Base-by-base conservation (phyloP, 768 basidiomycete species). In the Pleurotus sapidus region DNA sequence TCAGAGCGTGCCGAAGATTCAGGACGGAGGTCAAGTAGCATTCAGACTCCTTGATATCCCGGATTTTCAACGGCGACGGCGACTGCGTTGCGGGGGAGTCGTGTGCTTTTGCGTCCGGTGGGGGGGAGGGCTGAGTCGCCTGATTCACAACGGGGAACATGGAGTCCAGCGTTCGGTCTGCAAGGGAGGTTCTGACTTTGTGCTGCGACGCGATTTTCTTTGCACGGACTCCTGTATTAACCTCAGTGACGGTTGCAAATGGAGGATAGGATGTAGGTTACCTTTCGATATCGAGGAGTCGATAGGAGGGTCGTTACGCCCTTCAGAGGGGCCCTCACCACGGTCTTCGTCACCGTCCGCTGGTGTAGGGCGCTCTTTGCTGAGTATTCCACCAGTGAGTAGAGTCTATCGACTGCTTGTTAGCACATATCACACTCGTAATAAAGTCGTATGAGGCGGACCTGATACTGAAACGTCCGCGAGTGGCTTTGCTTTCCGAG, bases 111-210 rank as follows among this genome's bases (percentile, higher is more conserved):
- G 65, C 63, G 45, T 53, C 63, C 17, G 59, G 45, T 40, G 60
- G 60, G 8, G 59, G 55, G 1, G 65, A 66, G 2, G 68, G 68
- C 18, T 74, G 70, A 47, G 77, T 81, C 5, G 78, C 75, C 3
- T 85, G 81, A 59, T 86, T 83, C 20, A 72, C 64, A 8, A 90
- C 77, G 1, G 88, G 88, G 59, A 98, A 90, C 93, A 98, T 97
- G 0, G 94, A 94, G 66, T 98, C 96, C 14, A 99, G 80, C 0
- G 95, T 98, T 37, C 95, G 84, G 57, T 95, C 91, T 45, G 87
- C 77, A 7, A 87, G 73, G 8, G 94, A 96, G 2, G 93, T 95
- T 56, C 96, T 85, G 53, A 98, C 91, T 80, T 97, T 96, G 69
- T 95, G 86, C 23, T 98, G 89, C 2, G 95, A 87, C 55, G 82